phyloP scores from a whole-genome alignment of 257 asterid genomes.

The Solanum peruvianum region DNA sequence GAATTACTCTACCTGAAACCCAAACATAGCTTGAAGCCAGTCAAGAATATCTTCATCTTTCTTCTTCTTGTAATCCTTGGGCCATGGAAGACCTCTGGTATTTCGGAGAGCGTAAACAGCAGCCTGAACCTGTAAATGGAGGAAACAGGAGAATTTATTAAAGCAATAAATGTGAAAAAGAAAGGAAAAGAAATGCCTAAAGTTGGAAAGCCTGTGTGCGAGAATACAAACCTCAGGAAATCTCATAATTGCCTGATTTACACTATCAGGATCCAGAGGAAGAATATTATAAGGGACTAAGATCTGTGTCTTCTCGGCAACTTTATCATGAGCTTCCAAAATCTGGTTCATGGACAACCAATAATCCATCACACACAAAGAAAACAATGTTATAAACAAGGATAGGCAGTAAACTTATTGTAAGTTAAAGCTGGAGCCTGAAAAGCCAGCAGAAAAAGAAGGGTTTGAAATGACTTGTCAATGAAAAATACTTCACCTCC shows the following conservation, averaged over 20 bases:
- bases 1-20: conserved; percentile 63
- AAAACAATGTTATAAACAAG: neutral
- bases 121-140: conserved; percentile 71
- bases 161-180: neutral
- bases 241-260: conserved; percentile 91
- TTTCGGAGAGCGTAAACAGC: conserved; percentile 87
- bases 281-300: conserved; percentile 91
- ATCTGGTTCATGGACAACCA: conserved; percentile 29
- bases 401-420: neutral
- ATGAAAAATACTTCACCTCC: conserved; percentile 43
- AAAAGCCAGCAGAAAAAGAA: neutral
- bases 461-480: neutral
- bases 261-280: conserved; percentile 98
- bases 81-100: conserved; percentile 98
- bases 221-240: conserved; percentile 74
- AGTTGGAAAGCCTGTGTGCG: neutral
- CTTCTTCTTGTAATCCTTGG: conserved; percentile 94
- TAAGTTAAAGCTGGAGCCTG: neutral
- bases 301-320: conserved; percentile 95
- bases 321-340: conserved; percentile 92
- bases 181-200: neutral
- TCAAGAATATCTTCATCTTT: conserved; percentile 97
- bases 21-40: conserved; percentile 99
- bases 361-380: conserved; percentile 6
- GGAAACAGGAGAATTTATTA: neutral